phyloP scores from a whole-genome alignment of 495 filamentous ascomycete genomes.

The Paragyromitra xinjiangensis region DNA sequence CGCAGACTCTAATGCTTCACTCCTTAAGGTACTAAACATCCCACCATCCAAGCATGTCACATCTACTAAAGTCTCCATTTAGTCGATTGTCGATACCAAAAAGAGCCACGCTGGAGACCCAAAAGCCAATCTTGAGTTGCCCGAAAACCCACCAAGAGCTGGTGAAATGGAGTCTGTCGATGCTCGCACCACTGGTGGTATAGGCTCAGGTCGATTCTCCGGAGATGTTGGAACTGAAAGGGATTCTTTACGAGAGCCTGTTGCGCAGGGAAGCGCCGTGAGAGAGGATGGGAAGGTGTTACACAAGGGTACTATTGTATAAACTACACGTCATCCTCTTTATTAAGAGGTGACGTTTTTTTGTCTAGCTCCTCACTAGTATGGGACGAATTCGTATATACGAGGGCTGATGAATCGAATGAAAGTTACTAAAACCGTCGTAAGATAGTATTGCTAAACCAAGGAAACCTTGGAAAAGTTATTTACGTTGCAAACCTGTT shows the following conservation, averaged over 20 bases:
- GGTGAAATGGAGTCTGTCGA: conserved; percentile 70
- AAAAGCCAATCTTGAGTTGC: conserved; percentile 70
- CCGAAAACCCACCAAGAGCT: conserved; percentile 69
- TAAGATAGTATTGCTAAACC: too few species aligned
- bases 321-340: background rate
- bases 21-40: conserved; percentile 60
- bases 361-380: too few species aligned
- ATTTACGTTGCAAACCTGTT: too few species aligned
- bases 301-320: conserved; percentile 58
- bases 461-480: too few species aligned
- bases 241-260: conserved; percentile 64
- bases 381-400: too few species aligned
- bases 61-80: conserved; percentile 21
- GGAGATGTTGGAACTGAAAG: conserved; percentile 57
- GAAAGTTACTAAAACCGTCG: too few species aligned
- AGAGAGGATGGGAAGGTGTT: conserved; percentile 61
- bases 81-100: conserved; percentile 63
- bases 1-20: conserved; percentile 63
- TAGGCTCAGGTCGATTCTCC: conserved; percentile 60
- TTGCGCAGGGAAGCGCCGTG: conserved; percentile 65
- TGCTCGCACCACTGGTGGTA: conserved; percentile 64
- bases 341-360: background rate
- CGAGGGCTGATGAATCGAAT: too few species aligned
- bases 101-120: conserved; percentile 59
- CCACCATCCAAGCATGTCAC: background rate